Evolutionary conservation across 1,284 basidiomycete genomes (phyloP), one percentile per base, ranked within the genome.

Genomic region (Puccinia triticina): DNA sequence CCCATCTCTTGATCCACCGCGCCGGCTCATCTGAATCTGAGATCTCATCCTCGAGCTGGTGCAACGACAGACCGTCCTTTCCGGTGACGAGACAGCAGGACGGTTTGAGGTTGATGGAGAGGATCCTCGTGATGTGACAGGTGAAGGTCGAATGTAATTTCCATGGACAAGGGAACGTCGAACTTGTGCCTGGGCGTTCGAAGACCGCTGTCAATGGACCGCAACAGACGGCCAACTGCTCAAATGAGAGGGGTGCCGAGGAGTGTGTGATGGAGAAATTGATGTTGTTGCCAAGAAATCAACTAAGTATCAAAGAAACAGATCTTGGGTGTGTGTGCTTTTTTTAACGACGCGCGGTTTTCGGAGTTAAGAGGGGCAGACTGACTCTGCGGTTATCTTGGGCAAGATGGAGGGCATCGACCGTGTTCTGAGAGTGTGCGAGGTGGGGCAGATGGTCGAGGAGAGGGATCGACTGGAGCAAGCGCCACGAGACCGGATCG

Each of bases 121-220:
- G 43, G 40, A 79, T 79, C 57, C 66, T 50, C 26, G 64, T 32
- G 5, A 71, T 43, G 26, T 40, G 37, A 55, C 66, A 80, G 23
- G 50, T 80, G 34, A 80, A 80, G 23, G 77, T 69, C 5, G 77
- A 80, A 80, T 80, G 77, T 32, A 80, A 46, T 32, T 53, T 80
- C 77, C 77, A 80, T 2, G 55, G n/a, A 12, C 12, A 46, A 18
- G 43, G 48, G 23, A 37, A 40, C 2, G 23, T 50, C 43, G 69
- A 80, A 34, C 23, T 76, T 59, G 48, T 23, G 40, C 16, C 71
- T 29, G 77, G 69, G 55, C 48, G n/a, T 57, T 57, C 48, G 72
- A 80, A 80, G 53, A 80, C 48, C 2, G 57, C 66, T n/a, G 50
- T 59, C 48, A 40, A 59, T 29, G 66, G 67, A 43, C 77, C 77